Evolutionary conservation across 1,284 basidiomycete species (phyloP).

Genomic region (Rhodotorula mucilaginosa): DNA sequence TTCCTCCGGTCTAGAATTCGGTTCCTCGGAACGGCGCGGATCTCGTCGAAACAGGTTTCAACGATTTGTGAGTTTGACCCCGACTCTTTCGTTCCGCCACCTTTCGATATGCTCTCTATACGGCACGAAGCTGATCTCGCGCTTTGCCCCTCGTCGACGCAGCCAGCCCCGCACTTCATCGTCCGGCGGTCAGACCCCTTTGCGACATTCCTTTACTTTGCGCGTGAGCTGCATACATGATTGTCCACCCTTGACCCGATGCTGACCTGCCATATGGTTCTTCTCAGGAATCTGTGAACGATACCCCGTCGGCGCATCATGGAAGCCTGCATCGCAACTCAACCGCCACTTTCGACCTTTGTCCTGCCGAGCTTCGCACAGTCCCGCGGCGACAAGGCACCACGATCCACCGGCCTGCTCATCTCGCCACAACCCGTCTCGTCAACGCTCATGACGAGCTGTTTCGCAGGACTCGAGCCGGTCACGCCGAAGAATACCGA

Average conservation of each 20-base stretch:
- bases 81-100: no score
- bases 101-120: no score
- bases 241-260: not conserved
- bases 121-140: no score
- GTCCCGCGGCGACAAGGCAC: conserved; percentile 21
- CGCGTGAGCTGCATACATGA: not conserved
- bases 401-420: not conserved
- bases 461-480: not conserved
- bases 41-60: no score
- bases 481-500: not conserved
- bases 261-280: not conserved
- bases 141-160: no score
- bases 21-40: no score
- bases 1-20: no score
- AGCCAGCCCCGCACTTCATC: not conserved
- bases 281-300: not conserved
- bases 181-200: not conserved
- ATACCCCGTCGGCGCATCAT: not conserved
- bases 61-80: no score
- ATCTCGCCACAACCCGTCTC: conserved; percentile 7
- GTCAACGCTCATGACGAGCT: not conserved
- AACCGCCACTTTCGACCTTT: conserved; percentile 10
- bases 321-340: conserved; percentile 10
- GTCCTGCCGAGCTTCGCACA: conserved; percentile 19
- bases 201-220: no score